A percentile compares a stretch with the other conserved stretches of the same genome.
phyloP scores from a whole-genome alignment of 208 protist genomes.

The Zelonia costaricensis region DNA sequence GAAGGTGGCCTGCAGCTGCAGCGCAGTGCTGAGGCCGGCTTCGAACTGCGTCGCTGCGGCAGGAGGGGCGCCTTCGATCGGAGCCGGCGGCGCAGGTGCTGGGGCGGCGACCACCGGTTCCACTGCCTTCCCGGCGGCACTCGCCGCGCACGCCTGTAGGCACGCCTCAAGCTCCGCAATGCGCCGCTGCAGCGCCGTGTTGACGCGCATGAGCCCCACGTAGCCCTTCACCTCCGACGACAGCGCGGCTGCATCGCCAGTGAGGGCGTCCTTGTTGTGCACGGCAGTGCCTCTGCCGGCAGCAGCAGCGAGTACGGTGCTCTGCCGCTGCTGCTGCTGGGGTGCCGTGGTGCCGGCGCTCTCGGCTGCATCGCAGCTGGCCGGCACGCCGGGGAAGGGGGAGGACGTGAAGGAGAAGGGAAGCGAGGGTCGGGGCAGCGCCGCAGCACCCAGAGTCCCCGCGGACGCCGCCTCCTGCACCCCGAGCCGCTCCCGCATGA shows the following conservation, averaged over 20 bases:
- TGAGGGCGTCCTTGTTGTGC: background rate
- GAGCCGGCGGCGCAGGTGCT: too few relatives aligned
- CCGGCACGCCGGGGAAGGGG: background rate
- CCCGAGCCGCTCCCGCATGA: constrained; percentile 43
- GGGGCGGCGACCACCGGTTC: too few relatives aligned
- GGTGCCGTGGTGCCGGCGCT: background rate
- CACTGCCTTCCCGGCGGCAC: background rate
- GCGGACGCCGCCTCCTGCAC: constrained; percentile 28
- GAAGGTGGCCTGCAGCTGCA: constrained; percentile 33
- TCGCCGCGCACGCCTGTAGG: constrained; percentile 5
- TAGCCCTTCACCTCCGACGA: constrained; percentile 65
- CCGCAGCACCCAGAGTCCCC: background rate
- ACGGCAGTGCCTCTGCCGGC: background rate
- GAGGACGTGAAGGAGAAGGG: background rate
- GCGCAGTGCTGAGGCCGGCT: constrained; percentile 17
- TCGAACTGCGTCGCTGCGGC: constrained; percentile 13
- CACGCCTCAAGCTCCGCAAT: constrained; percentile 42
- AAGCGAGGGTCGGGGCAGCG: background rate
- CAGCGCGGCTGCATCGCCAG: constrained; percentile 22
- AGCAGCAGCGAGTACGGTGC: background rate
- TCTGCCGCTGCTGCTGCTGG: background rate
- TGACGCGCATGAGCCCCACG: constrained; percentile 62
- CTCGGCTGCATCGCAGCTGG: too few relatives aligned
- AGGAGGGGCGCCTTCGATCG: background rate
- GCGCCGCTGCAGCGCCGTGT: constrained; percentile 45